Conservation (phyloP, 2,329 filamentous ascomycete species). For the Colletotrichum salicis region DNA sequence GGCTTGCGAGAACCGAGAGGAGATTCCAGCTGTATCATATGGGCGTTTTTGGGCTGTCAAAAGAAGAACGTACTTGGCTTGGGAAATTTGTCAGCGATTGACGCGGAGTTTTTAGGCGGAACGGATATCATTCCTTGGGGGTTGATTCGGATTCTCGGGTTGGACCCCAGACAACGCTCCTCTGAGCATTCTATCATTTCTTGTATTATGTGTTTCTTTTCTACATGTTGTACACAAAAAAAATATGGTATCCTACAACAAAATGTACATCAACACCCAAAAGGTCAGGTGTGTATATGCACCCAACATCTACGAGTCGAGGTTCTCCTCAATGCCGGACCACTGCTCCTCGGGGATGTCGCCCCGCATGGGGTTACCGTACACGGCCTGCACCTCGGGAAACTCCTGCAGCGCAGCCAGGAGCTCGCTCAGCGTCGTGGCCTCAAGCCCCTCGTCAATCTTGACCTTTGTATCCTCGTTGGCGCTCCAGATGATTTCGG, state of each 20-base stretch:
- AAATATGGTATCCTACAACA: neutral
- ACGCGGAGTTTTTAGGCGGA: conserved; percentile 30
- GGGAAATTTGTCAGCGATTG: conserved; percentile 18
- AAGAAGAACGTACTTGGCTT: conserved; percentile 18
- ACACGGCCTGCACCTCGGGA: conserved; percentile 80
- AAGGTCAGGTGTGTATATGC: neutral
- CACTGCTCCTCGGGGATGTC: conserved; percentile 63
- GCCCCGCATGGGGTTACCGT: conserved; percentile 73
- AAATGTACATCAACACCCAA: neutral
- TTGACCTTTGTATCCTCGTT: conserved; percentile 81
- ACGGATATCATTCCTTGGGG: neutral
- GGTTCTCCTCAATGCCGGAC: conserved; percentile 62
- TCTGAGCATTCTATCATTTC: conserved; percentile 18
- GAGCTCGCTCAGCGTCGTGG: conserved; percentile 68
- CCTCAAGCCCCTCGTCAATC: conserved; percentile 66
- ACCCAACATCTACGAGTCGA: conserved; percentile 41
- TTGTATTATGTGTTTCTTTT: conserved; percentile 25
- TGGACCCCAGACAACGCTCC: conserved; percentile 22
- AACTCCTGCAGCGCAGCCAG: conserved; percentile 72
- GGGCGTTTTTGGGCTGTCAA: conserved; percentile 33
- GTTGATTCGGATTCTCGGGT: conserved; percentile 2
- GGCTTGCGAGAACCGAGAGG: neutral
- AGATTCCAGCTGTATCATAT: conserved; percentile 23
- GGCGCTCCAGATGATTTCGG: conserved; percentile 86
- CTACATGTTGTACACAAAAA: conserved; percentile 29